Percentiles rank a stretch among this genome's conserved stretches.
These are phyloP conservation scores for Yamagishiella unicocca DNA, from an alignment of 139 green algal genomes.

Conservation along the genomic window DNA sequence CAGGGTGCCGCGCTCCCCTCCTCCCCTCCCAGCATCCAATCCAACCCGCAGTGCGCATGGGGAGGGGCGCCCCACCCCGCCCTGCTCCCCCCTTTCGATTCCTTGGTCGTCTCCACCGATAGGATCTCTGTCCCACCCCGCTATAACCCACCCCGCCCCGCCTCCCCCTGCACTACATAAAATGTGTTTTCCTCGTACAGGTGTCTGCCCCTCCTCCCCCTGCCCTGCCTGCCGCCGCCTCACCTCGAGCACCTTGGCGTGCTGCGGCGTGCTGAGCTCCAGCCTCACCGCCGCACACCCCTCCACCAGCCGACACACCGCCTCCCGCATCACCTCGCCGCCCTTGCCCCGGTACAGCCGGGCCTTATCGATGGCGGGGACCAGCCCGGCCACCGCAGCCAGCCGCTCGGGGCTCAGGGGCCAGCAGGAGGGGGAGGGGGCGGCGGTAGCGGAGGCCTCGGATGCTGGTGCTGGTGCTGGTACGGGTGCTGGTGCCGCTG, in stretches of 20 bases:
- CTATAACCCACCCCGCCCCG: too few species aligned
- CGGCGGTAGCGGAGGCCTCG: too few species aligned
- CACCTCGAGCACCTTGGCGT: constrained; percentile 54
- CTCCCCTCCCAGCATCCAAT: background rate
- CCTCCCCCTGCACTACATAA: too few species aligned
- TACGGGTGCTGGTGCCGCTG: background rate
- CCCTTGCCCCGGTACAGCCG: constrained; percentile 91
- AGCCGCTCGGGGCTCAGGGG: background rate
- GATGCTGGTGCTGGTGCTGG: background rate
- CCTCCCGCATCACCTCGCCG: constrained; percentile 90
- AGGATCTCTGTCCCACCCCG: too few species aligned
- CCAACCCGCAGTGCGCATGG: background rate
- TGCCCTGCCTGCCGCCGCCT: background rate
- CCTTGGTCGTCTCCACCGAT: background rate
- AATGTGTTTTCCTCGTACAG: too few species aligned
- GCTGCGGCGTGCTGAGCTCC: constrained; percentile 60
- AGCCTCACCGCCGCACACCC: constrained; percentile 56
- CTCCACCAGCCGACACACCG: constrained; percentile 74
- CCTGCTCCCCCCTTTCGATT: background rate
- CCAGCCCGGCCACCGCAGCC: constrained; percentile 53
- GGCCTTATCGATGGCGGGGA: constrained; percentile 77
- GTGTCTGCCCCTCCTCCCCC: background rate
- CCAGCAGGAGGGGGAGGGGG: background rate
- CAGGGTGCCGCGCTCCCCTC: background rate
- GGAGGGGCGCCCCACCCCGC: background rate